Percentiles rank a stretch among this genome's conserved stretches.
These are phyloP conservation scores for Paecilomyces variotii DNA, from an alignment of 2,329 filamentous ascomycete species.

Conservation along the genomic window DNA sequence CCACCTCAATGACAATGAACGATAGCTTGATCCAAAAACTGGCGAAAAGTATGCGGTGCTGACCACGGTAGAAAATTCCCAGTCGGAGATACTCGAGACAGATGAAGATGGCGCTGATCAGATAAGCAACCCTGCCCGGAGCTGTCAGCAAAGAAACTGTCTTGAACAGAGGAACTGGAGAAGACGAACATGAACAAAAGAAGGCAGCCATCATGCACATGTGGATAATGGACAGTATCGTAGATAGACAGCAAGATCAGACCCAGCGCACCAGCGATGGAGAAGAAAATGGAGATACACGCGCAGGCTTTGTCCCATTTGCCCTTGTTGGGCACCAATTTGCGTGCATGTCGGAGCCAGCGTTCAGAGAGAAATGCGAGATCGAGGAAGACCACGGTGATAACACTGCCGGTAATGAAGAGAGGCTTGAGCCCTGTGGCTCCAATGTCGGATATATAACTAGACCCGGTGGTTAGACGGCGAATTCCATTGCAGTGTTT, in stretches of 20 bases:
- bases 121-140: conserved; percentile 55
- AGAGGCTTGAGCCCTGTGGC: conserved; percentile 52
- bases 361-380: conserved; percentile 72
- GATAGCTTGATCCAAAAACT: conserved; percentile 83
- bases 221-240: conserved; percentile 63
- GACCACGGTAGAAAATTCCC: conserved; percentile 63
- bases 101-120: conserved; percentile 77
- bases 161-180: not conserved
- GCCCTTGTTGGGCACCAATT: conserved; percentile 63
- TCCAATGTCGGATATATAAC: conserved; percentile 48
- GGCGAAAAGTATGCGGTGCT: conserved; percentile 62
- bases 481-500: not conserved
- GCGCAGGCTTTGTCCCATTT: conserved; percentile 31
- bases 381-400: conserved; percentile 73
- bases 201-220: conserved; percentile 68
- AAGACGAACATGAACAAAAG: conserved; percentile 61
- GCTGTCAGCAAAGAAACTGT: not conserved
- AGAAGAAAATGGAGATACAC: conserved; percentile 46
- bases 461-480: conserved; percentile 9
- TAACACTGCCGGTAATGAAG: conserved; percentile 52
- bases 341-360: conserved; percentile 73
- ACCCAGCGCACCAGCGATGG: conserved; percentile 67
- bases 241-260: conserved; percentile 79
- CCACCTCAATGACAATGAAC: conserved; percentile 75
- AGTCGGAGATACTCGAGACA: conserved; percentile 86